Percentiles rank a stretch among this genome's conserved stretches.
phyloP scores from a whole-genome alignment of 2,329 filamentous ascomycete species.

The Talaromyces sp. region DNA sequence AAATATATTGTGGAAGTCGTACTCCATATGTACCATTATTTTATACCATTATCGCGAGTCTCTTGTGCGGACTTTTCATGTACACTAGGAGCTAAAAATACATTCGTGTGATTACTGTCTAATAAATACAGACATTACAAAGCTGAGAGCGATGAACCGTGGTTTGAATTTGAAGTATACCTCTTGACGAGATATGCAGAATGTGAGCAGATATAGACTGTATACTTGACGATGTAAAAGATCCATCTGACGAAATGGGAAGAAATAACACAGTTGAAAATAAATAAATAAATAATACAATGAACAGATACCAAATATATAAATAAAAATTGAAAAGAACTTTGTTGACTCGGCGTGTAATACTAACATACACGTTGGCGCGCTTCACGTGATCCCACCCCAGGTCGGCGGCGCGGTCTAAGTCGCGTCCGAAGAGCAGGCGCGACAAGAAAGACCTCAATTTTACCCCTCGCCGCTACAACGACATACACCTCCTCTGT shows the following conservation, averaged over 20 bases:
- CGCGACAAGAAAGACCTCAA: slow-evolving; percentile 3
- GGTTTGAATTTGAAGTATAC: not conserved
- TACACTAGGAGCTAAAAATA: not conserved
- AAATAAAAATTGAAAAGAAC: not conserved
- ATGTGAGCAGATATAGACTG: not conserved
- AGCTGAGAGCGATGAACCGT: not conserved
- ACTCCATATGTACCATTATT: not conserved
- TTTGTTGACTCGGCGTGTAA: not conserved
- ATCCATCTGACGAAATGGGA: not conserved
- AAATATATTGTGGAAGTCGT: not conserved
- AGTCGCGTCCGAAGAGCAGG: not conserved
- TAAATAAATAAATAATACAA: not conserved
- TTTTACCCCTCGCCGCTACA: slow-evolving; percentile 6
- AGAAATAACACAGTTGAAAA: not conserved
- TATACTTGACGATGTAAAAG: not conserved
- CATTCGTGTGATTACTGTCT: not conserved
- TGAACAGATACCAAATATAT: no score
- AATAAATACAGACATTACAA: not conserved
- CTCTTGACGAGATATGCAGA: not conserved
- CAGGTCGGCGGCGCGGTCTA: not conserved
- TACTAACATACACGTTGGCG: not conserved
- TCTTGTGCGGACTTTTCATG: not conserved
- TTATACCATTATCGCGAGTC: not conserved
- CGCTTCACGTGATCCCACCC: not conserved
- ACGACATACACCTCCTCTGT: not conserved